Evolutionary conservation across 2,329 filamentous ascomycete species (phyloP).

Genomic region (Cyclaneusma minus): DNA sequence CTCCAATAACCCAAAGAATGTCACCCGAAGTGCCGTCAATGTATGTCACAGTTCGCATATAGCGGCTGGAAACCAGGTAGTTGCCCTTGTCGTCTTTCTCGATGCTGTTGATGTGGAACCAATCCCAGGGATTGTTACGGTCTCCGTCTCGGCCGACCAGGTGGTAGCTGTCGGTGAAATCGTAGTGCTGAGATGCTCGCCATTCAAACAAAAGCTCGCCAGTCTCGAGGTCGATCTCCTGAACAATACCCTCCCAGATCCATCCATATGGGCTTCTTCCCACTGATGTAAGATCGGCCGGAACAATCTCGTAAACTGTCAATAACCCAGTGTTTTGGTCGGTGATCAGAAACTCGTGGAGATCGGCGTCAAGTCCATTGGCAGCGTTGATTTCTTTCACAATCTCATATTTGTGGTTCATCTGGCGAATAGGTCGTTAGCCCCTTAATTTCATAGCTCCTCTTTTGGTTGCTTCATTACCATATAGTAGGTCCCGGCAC

Average conservation of each 20-base stretch:
- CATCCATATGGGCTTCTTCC: constrained; percentile 21
- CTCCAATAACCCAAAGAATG: constrained; percentile 31
- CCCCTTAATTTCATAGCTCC: constrained; percentile 1
- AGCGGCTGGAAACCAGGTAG: constrained; percentile 31
- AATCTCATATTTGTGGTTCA: constrained; percentile 17
- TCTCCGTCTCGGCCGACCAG: constrained; percentile 5
- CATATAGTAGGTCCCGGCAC: constrained; percentile 30
- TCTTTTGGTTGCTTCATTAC: too few species aligned
- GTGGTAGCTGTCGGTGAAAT: constrained; percentile 7
- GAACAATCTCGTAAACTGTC: constrained; percentile 22
- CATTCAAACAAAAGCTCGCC: constrained; percentile 33
- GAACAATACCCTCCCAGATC: constrained; percentile 26
- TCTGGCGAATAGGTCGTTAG: constrained; percentile 5
- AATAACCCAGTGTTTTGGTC: constrained; percentile 25
- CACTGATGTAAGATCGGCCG: constrained; percentile 21
- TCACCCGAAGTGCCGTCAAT: constrained; percentile 27
- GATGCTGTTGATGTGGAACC: constrained; percentile 20
- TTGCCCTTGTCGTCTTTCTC: constrained; percentile 24
- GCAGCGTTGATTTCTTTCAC: constrained; percentile 22
- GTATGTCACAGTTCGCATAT: constrained; percentile 29
- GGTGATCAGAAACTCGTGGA: constrained; percentile 29
- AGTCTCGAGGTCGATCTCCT: constrained; percentile 34
- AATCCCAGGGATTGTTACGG: too few species aligned
- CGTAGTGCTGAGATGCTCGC: constrained; percentile 17
- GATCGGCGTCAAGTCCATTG: constrained; percentile 22